These are phyloP conservation scores for Mycena chlorophos DNA, from an alignment of 768 basidiomycete genomes.

Conservation along the genomic window DNA sequence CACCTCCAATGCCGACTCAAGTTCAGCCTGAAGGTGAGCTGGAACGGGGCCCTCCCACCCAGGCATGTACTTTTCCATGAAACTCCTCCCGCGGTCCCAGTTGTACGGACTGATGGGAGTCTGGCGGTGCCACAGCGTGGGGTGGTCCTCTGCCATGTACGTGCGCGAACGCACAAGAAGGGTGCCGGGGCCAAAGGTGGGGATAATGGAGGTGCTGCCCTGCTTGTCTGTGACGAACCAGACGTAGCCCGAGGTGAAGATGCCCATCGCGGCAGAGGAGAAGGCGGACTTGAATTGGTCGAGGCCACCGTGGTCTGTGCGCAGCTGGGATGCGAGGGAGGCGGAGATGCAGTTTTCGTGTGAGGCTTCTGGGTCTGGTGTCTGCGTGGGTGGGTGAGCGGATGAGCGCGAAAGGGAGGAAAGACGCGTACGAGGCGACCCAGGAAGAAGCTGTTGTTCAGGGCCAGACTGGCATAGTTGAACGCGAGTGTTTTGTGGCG, in stretches of 20 bases:
- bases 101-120: background rate
- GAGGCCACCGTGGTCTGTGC: constrained; percentile 59
- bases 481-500: constrained; percentile 69
- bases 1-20: too few relatives aligned
- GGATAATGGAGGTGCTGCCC: constrained; percentile 67
- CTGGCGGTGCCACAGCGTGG: constrained; percentile 11
- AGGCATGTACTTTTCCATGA: constrained; percentile 14
- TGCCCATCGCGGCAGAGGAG: constrained; percentile 73
- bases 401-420: background rate
- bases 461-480: constrained; percentile 87
- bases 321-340: constrained; percentile 37
- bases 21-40: too few relatives aligned
- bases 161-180: constrained; percentile 69
- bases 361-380: constrained; percentile 31
- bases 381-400: constrained; percentile 28
- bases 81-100: constrained; percentile 13
- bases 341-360: constrained; percentile 42
- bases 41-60: constrained; percentile 4
- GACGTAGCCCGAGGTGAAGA: constrained; percentile 78
- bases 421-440: constrained; percentile 68
- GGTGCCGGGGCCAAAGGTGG: constrained; percentile 88
- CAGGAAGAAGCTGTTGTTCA: constrained; percentile 96
- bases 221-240: constrained; percentile 80
- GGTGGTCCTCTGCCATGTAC: constrained; percentile 31
- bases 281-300: constrained; percentile 72